phyloP scores from a whole-genome alignment of 2,329 filamentous ascomycete species.

The Cladosporium sp. region DNA sequence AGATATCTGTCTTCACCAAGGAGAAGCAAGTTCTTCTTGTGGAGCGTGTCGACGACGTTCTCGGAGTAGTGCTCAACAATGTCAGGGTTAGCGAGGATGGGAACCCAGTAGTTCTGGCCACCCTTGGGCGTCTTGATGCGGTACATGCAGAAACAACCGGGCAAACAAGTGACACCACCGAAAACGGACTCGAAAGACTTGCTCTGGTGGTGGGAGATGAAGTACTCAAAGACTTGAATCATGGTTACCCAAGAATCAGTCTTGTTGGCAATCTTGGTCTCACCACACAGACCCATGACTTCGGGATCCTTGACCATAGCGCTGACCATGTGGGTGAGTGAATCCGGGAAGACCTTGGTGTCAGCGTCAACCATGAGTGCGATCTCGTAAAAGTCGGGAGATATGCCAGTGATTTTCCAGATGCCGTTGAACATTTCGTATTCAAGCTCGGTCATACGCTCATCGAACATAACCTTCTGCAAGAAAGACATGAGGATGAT shows the following conservation, averaged over 20 bases:
- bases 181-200: conserved; percentile 99
- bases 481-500: conserved; percentile 99
- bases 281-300: conserved; percentile 97
- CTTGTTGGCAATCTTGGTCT: conserved; percentile 99
- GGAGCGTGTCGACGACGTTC: conserved; percentile 95
- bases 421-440: conserved; percentile 99
- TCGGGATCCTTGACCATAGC: conserved; percentile 99
- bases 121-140: conserved; percentile 99
- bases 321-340: conserved; percentile 96
- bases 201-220: conserved; percentile 94
- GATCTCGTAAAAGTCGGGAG: conserved; percentile 95
- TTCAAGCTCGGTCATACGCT: conserved; percentile 98
- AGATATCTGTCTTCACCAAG: conserved; percentile 93
- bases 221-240: conserved; percentile 99
- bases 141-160: conserved; percentile 99
- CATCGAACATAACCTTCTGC: conserved; percentile 99
- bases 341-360: conserved; percentile 98
- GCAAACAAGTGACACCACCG: conserved; percentile 96
- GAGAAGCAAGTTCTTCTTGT: conserved; percentile 93
- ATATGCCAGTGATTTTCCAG: conserved; percentile 98
- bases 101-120: conserved; percentile 98
- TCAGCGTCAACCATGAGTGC: conserved; percentile 99
- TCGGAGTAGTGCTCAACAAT: conserved; percentile 99
- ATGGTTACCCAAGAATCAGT: conserved; percentile 90
- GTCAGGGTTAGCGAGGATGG: conserved; percentile 95